These are phyloP conservation scores for Xeromyces bisporus DNA, from an alignment of 495 filamentous ascomycete genomes.

Conservation along the genomic window DNA sequence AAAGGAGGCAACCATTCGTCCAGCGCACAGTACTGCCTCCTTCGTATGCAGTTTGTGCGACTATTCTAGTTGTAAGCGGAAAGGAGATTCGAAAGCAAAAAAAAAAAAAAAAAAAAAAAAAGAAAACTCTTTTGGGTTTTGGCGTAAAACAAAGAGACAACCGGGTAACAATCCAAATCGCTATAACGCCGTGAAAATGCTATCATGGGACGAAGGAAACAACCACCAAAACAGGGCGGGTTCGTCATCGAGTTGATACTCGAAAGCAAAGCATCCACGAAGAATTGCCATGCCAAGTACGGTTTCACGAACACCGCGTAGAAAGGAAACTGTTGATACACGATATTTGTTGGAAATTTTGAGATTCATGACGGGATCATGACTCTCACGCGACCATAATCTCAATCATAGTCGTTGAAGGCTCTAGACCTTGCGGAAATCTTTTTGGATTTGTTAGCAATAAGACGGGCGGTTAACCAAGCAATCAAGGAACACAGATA, in stretches of 20 bases:
- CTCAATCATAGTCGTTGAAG: too few relatives aligned
- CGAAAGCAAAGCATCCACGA: too few relatives aligned
- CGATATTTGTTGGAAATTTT: too few relatives aligned
- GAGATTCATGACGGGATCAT: too few relatives aligned
- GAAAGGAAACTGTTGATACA: slow-evolving; percentile 42
- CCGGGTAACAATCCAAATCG: slow-evolving; percentile 22
- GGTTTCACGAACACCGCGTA: slow-evolving; percentile 39
- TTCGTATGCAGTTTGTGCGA: slow-evolving; percentile 26
- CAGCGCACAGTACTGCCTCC: slow-evolving; percentile 43
- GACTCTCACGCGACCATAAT: too few relatives aligned
- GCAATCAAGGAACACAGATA: too few relatives aligned
- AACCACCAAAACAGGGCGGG: too few relatives aligned
- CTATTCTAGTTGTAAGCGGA: slow-evolving; percentile 36
- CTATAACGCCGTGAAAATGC: slow-evolving; percentile 36
- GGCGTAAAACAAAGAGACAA: slow-evolving; percentile 11
- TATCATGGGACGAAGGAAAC: slow-evolving; percentile 24
- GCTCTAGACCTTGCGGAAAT: slow-evolving; percentile 52
- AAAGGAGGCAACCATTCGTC: slow-evolving; percentile 39
- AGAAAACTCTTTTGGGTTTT: slow-evolving; percentile 5
- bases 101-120: too few relatives aligned
- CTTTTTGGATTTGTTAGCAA: slow-evolving; percentile 24
- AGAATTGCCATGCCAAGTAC: too few relatives aligned
- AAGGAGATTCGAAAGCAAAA: slow-evolving; percentile 3
- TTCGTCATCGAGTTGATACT: too few relatives aligned
- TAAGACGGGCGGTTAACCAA: neutral